Evolutionary conservation across 208 protist genomes (phyloP), one percentile per base, ranked within the genome.

Genomic region (Crithidia bombi): DNA sequence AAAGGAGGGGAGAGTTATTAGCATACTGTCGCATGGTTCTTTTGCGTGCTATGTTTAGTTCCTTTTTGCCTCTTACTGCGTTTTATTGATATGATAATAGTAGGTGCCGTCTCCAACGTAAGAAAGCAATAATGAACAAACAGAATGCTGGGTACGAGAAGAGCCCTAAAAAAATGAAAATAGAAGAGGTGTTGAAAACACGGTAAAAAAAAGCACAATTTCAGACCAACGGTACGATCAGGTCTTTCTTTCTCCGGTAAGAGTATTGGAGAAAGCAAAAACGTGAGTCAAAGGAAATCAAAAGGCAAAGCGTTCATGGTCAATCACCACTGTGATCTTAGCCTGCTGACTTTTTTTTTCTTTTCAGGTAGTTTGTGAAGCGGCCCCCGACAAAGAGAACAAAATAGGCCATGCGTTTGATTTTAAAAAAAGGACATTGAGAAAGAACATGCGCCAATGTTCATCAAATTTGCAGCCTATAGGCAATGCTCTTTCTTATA

Each of bases 61-160:
- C 10, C 0, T 65, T 56, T 9, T 46, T 59, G 2, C 3, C 21
- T 57, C 41, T 57, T 57, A 41, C 52, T 35, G 11, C 26, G 21
- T 59, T 19, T 23, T 44, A 66, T 25, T 21, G 28, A 39, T 25
- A 56, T 21, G 43, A 46, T 19, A 35, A 19, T 36, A 43, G 14
- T 30, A 66, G 61, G 30, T 33, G 5, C 3, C 23, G 32, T 65
- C 44, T 23, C 58, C 38, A 23, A 39, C 41, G 30, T 65, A 43
- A 56, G 44, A 56, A 30, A 54, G 59, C 44, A 54, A 43, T 30
- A n/a, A 41, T 51, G 23, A 28, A 44, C 39, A 23, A 56, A 66
- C 46, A 23, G 46, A 56, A 43, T 54, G 61, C 47, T 66, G 46
- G 33, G 46, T 66, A 56, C 46, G 61, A 58, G 61, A 43, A 50